Evolutionary conservation across 495 filamentous ascomycete genomes (phyloP), one percentile per base, ranked within the genome.

Genomic region (Penicillium odoratum): DNA sequence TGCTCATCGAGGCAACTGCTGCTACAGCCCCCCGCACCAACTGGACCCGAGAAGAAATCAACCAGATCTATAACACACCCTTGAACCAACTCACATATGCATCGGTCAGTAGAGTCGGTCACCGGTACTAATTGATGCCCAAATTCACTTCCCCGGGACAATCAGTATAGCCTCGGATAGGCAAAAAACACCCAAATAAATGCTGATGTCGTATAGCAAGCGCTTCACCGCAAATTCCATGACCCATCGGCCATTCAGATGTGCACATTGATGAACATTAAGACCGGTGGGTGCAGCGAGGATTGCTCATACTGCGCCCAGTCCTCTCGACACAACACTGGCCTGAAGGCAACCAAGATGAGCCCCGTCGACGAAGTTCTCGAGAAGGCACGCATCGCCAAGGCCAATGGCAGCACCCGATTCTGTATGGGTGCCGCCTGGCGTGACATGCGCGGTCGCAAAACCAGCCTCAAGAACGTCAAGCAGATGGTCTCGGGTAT

Each of bases 361-460:
- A 83, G 83, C 48, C 80, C 82, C 9, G 89, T 93, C 47, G 88
- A 92, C 51, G 84, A 88, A 0, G 91, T 95, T 10, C 83, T 95
- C 26, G 79, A 73, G 6, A 88, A 89, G 8, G 91, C 91, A 11
- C 79, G 84, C 5, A 83, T 81, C n/a, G 91, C 91, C 54, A 88
- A 88, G 59, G 81, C 76, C 40, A 92, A 92, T 59, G 90, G 90
- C 36, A 88, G 84, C 74, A 92, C 89, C 8, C 84, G 91, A 9
- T 95, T 95, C 79, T 95, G 91, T 75, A 93, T 93, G 91, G 91
- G 91, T 18, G 91, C 91, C 13, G 91, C 91, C 1, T 95, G 91
- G 91, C 78, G 91, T 18, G 91, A 95, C 72, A 95, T 95, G 91
- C 87, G 89, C 5, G 91, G 91, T 33, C 87, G 91, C 57, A 92